phyloP scores from a whole-genome alignment of 2,329 filamentous ascomycete species.

The Blastomyces gilchristii region DNA sequence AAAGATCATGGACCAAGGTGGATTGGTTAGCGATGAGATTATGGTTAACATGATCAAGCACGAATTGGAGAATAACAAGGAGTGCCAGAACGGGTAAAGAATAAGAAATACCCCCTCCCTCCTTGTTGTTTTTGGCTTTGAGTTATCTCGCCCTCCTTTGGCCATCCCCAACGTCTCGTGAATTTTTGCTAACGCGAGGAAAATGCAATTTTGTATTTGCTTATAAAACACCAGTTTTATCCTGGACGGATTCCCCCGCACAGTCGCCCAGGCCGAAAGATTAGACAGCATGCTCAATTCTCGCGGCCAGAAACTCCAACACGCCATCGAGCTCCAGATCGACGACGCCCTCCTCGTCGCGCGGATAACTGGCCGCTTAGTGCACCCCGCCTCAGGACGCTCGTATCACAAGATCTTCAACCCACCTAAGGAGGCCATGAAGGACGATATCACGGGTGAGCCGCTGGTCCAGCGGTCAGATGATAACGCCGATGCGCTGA shows the following conservation, averaged over 20 bases:
- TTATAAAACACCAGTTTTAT: slow-evolving; percentile 62
- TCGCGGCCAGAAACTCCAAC: slow-evolving; percentile 75
- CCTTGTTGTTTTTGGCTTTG: background rate
- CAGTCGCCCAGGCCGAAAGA: slow-evolving; percentile 86
- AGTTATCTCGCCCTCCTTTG: background rate
- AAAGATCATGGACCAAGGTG: slow-evolving; percentile 99
- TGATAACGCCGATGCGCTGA: slow-evolving; percentile 90
- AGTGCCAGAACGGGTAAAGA: slow-evolving; percentile 89
- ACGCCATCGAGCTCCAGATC: slow-evolving; percentile 93
- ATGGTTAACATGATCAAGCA: slow-evolving; percentile 99
- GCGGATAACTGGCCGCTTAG: slow-evolving; percentile 88
- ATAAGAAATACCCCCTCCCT: no score
- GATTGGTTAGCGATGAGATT: slow-evolving; percentile 95
- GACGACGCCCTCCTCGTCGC: slow-evolving; percentile 88
- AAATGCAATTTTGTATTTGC: background rate
- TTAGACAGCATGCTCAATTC: slow-evolving; percentile 81
- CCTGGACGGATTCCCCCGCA: slow-evolving; percentile 95
- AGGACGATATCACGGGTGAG: slow-evolving; percentile 92
- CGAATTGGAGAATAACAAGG: slow-evolving; percentile 84
- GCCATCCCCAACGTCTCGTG: background rate
- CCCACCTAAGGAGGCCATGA: slow-evolving; percentile 89
- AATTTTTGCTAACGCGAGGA: slow-evolving; percentile 7
- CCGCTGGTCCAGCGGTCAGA: slow-evolving; percentile 92
- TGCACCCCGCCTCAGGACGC: slow-evolving; percentile 92
- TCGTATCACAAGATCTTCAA: slow-evolving; percentile 99